A percentile compares a stretch with the other conserved stretches of the same genome.
phyloP scores from a whole-genome alignment of 257 asterid species.

The Perilla frutescens region DNA sequence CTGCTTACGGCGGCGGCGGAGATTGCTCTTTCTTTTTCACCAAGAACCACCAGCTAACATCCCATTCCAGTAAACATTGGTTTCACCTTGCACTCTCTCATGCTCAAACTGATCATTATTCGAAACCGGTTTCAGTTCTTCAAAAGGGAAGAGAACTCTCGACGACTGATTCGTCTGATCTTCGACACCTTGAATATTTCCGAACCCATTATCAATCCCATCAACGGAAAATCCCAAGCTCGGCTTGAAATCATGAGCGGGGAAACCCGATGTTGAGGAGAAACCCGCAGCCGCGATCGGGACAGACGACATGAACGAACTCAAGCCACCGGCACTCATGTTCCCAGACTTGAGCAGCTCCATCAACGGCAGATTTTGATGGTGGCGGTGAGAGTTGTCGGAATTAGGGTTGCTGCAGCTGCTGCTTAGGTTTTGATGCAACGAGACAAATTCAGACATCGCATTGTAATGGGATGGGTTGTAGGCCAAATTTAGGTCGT shows the following conservation, averaged over 20 bases:
- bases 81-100: conserved; percentile 52
- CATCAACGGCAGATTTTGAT: conserved; percentile 36
- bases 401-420: neutral
- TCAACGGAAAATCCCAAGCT: conserved; percentile 61
- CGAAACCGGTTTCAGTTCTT: conserved; percentile 56
- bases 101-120: conserved; percentile 35
- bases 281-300: conserved; percentile 27
- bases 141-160: conserved; percentile 59
- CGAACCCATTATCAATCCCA: conserved; percentile 45
- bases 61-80: conserved; percentile 71
- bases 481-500: conserved; percentile 55
- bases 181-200: conserved; percentile 40
- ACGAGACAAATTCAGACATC: conserved; percentile 33
- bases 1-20: neutral
- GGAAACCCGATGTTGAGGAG: conserved; percentile 44
- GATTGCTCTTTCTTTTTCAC: conserved; percentile 27
- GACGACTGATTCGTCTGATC: conserved; percentile 39
- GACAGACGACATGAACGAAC: conserved; percentile 42
- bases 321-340: conserved; percentile 33
- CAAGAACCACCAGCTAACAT: conserved; percentile 58
- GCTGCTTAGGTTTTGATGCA: conserved; percentile 28
- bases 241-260: conserved; percentile 48
- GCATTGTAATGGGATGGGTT: conserved; percentile 39
- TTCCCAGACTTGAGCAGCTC: conserved; percentile 45
- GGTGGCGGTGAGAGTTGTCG: neutral